Evolutionary conservation across 768 basidiomycete genomes (phyloP).

Genomic region (Serendipita sp.): DNA sequence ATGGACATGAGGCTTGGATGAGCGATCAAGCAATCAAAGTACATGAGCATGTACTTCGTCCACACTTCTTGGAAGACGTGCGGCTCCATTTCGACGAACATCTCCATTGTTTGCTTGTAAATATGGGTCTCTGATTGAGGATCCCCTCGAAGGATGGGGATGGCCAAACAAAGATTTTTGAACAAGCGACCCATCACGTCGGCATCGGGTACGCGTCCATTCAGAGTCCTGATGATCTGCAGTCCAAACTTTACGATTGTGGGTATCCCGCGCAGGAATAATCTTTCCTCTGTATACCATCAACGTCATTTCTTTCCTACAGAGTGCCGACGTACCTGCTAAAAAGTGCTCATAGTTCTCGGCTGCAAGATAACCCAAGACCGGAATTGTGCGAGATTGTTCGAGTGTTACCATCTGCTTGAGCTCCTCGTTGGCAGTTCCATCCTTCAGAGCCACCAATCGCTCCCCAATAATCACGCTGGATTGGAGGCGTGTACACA

Average conservation of each 20-base stretch:
- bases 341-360: background rate
- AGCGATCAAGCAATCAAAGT: conserved; percentile 62
- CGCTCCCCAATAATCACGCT: background rate
- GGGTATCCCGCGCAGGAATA: conserved; percentile 73
- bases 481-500: background rate
- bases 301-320: background rate
- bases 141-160: conserved; percentile 57
- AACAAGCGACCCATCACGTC: conserved; percentile 78
- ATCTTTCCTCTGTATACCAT: conserved; percentile 49
- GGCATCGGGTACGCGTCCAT: conserved; percentile 66
- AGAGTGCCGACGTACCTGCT: background rate
- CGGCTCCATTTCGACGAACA: conserved; percentile 66
- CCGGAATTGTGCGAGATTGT: conserved; percentile 28
- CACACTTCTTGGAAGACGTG: conserved; percentile 94
- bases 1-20: conserved; percentile 69
- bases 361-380: background rate
- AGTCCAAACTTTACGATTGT: conserved; percentile 77
- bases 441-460: background rate
- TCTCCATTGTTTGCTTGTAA: conserved; percentile 67
- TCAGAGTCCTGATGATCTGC: conserved; percentile 57
- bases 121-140: conserved; percentile 37
- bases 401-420: conserved; percentile 1
- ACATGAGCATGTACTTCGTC: conserved; percentile 83
- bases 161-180: conserved; percentile 65
- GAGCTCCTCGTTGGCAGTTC: background rate